Evolutionary conservation across 2,329 filamentous ascomycete species (phyloP), one percentile per base, ranked within the genome.

Genomic region (Colletotrichum sp.): DNA sequence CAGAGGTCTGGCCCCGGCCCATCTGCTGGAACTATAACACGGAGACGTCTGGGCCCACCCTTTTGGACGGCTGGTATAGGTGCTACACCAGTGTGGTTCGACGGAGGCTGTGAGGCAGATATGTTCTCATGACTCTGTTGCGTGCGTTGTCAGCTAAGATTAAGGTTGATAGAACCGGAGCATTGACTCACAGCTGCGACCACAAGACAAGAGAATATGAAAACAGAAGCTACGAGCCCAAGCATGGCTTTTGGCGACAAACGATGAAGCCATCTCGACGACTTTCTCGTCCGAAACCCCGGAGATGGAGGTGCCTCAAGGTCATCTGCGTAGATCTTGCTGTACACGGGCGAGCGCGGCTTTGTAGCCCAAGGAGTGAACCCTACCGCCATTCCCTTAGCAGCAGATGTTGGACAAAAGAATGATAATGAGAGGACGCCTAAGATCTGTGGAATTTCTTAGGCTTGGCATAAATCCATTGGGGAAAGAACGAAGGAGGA

Each of bases 21-120:
- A n/a, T 81, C 79, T 8, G 79, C 79, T 1, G 80, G 79, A 2
- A 83, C 77, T 12, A 83, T 73, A 5, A 83, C 69, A 36, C 81
- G 80, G n/a, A 81, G 69, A 4, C 71, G 73, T 43, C 75, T 73
- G 16, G 68, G 28, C 4, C 68, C 72, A 16, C 61, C 68, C 30
- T 61, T 56, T 7, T 66, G 61, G 14, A 43, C 5, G 4, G 52
- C 5, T 10, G 72, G 13, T 4, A 71, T 18, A 4, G 68, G 30
- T 18, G 67, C 34, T 8, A 32, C 18, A 2, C 18, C 34, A 12
- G 28, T 30, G 21, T 34, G 34, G 9, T 55, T 28, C 14, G 52
- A n/a, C 4, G 43, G 36, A 4, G 55, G 16, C 18, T 16, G 6
- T 10, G 55, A 52, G 18, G 18, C 30, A 18, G 34, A 65, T 3